Evolutionary conservation across 352 stramenopile genomes (phyloP), one percentile per base, ranked within the genome.

Genomic region (Elongisporangium anandrum): DNA sequence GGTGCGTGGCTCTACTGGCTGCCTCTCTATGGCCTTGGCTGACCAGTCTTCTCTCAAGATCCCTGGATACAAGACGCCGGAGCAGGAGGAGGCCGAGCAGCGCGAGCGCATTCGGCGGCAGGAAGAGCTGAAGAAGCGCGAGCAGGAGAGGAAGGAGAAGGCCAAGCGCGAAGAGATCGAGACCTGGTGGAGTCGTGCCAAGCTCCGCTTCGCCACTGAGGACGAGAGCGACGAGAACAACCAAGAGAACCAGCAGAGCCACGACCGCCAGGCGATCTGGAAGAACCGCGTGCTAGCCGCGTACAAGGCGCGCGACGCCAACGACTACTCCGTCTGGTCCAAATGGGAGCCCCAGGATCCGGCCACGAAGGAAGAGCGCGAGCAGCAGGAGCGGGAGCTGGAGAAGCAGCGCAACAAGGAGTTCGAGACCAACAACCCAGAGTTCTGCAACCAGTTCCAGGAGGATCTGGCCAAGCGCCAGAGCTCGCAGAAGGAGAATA

Each of bases 311-410:
- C 77, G 80, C 3, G 85, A 94, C 51, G 81, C 79, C 22, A 94
- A 92, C 61, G 81, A 92, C 69, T 94, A 92, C 66, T 94, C 85
- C 7, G 19, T 80, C n/a, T 94, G 85, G 85, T 26, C 72, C 21
- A 69, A 70, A n/a, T 94, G 85, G 82, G 75, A 80, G 26, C 82
- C 85, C 0, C 68, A 91, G 61, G 85, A 94, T 38, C 82, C 85
- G 0, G 82, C 78, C 13, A 85, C 80, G 12, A 26, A 81, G 4
- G 75, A 88, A 29, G 85, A 92, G 55, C 73, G 77, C n/a, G 75
- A 70, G 1, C 70, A 79, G 50, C 70, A 76, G 5, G 79, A 89
- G 23, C 70, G 68, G 0, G 69, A 77, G 21, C 56, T 89, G 4
- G 77, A 91, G 41, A 88, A 86, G 34, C 52, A 86, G 19, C 76